Base-by-base conservation (phyloP, 2,329 filamentous ascomycete species). In the Plectosphaerella sp. region DNA sequence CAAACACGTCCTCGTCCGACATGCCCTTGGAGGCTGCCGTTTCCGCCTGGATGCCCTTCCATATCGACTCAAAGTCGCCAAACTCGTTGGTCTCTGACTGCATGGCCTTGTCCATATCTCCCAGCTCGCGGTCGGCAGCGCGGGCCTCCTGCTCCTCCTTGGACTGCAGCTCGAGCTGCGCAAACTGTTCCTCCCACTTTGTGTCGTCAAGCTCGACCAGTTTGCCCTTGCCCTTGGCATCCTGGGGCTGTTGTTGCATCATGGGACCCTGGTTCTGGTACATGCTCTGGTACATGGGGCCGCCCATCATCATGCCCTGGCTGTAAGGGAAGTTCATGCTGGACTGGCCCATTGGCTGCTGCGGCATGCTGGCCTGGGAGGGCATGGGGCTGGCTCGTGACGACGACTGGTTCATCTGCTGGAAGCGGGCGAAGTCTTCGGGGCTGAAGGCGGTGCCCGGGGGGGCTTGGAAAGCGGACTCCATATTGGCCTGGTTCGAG, bases 131-230 rank as follows among this genome's bases (percentile, higher is more conserved):
- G 74, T 95, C 91, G 25, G 86, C 84, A 41, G 85, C 86, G 37
- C 70, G 68, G 51, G 74, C 75, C 61, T 77, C 75, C 50, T 73
- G 69, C 48, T 78, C 74, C 56, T 78, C 69, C 61, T 80, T 72
- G 64, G 86, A 80, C 55, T 85, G 77, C 57, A 87, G 73, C 67
- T 93, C 90, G 66, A 97, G 86, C 70, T 94, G 84, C 52, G 91
- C 89, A 69, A 99, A 99, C 69, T 97, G 91, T 62, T 91, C 90
- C 71, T 97, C 93, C 94, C 94, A 97, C 65, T 96, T 88, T 64
- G 87, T 77, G 61, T 99, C 93, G 66, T 97, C 91, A 22, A 97
- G 81, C 73, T 97, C 94, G 12, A 97, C 87, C 73, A 97, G 83
- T 70, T 95, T 96, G 39, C 89, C 92, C 68, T 97, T 97, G 54